A percentile compares a stretch with the other conserved stretches of the same genome.
Conservation (phyloP, 192 early-diverging fungal species). For the Backusella sp. region DNA sequence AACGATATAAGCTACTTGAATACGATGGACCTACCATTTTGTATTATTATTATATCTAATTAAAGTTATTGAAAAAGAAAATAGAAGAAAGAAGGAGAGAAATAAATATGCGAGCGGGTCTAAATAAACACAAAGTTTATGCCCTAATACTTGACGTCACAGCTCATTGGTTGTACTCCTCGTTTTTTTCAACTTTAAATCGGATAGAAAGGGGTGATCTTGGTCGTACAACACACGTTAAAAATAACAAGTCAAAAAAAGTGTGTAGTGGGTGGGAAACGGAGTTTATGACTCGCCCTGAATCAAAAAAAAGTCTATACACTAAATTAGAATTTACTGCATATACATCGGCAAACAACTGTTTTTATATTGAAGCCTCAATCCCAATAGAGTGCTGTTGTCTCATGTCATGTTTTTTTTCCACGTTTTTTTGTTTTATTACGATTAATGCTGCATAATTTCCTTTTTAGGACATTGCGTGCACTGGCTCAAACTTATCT, state of each 20-base stretch:
- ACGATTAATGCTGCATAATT: constrained; percentile 9
- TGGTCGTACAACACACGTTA: neutral
- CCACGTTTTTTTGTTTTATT: constrained; percentile 8
- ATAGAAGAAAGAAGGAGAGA: constrained; percentile 1
- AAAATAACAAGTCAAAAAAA: neutral
- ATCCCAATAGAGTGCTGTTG: neutral
- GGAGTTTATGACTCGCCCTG: neutral
- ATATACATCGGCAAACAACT: neutral
- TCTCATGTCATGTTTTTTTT: neutral
- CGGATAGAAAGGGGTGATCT: neutral
- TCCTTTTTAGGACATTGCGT: neutral
- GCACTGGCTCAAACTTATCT: neutral
- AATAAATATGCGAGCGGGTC: neutral
- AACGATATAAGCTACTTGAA: neutral
- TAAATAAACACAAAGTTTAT: constrained; percentile 6
- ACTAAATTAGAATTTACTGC: neutral
- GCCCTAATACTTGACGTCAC: constrained; percentile 2
- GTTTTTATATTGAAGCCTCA: neutral
- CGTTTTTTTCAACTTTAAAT: constrained; percentile 9
- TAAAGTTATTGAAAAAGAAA: constrained; percentile 2
- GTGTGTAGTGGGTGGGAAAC: neutral
- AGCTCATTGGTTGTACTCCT: constrained; percentile 1
- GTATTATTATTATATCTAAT: constrained; percentile 1
- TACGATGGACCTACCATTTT: neutral
- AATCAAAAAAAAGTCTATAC: neutral